Evolutionary conservation across 1,284 basidiomycete species (phyloP), one percentile per base, ranked within the genome.

Genomic region (Moesziomyces parantarcticus): DNA sequence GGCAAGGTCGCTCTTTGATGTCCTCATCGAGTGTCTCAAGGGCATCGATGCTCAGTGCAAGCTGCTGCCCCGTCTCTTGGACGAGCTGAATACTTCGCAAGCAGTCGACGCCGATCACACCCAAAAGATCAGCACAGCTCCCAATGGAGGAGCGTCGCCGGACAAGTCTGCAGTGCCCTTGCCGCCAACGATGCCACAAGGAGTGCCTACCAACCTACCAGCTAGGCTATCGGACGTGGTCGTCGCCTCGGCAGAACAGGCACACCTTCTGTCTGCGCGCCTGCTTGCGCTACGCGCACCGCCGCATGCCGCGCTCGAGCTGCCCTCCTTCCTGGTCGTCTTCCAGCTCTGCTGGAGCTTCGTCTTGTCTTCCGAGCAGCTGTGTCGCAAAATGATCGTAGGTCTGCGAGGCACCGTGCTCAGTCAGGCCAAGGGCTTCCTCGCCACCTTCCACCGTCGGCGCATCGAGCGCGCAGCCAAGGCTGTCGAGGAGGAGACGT

Each of bases 301-400:
- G 1, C 89, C 91, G 63, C 92, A 97, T 80, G 87, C 91, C 0
- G 84, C 87, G 8, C 87, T 98, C 21, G 86, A 89, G 29, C 85
- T 97, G 41, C 84, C 87, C 2, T 88, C 90, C 36, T 99, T 98
- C 86, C 86, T 93, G 41, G 87, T 87, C 25, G 86, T 97, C 56
- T 97, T 95, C 86, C 90, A 90, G 64, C 88, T 89, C 72, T 91
- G 91, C 13, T 97, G 94, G 94, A 85, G 88, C 42, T 98, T 98
- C 80, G 92, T 98, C 23, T 87, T 96, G 10, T 87, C 87, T 61
- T 93, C 92, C 74, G 96, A 99, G 84, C 88, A 89, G 23, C 87
- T 96, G 26, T 92, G 91, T 72, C 88, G 90, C 51, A 88, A 91
- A 66, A 97, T 98, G 92, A 93, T 97, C 63, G 92, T 96, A 47